Conservation (phyloP, 768 basidiomycete species). For the Boletus insuetus region DNA sequence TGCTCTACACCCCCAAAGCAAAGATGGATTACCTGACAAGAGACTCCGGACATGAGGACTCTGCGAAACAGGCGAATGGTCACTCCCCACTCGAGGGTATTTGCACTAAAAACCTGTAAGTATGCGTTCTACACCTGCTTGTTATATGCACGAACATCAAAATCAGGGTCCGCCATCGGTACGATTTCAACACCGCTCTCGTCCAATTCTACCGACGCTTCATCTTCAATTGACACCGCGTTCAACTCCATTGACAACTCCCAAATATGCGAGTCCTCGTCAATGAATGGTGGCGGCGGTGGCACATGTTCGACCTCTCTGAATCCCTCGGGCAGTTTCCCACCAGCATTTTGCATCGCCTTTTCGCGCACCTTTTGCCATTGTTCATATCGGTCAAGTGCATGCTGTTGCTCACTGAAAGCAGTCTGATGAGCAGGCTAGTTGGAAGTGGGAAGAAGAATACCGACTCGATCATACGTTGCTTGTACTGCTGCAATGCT, state of each 20-base stretch:
- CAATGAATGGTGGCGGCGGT: conserved; percentile 74
- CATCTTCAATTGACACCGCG: conserved; percentile 73
- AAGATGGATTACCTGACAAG: conserved; percentile 62
- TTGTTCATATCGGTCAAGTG: conserved; percentile 79
- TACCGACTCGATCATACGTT: conserved; percentile 78
- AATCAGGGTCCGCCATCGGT: conserved; percentile 88
- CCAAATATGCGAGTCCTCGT: conserved; percentile 83
- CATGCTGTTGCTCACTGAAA: conserved; percentile 81
- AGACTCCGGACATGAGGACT: conserved; percentile 92
- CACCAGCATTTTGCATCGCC: conserved; percentile 69
- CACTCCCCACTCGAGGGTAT: conserved; percentile 62
- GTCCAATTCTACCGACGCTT: conserved; percentile 62
- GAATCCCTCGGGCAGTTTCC: conserved; percentile 69
- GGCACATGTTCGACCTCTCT: conserved; percentile 65
- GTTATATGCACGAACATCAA: conserved; percentile 60
- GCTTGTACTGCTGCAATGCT: conserved; percentile 90
- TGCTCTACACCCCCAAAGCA: background rate
- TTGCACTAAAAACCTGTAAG: conserved; percentile 47
- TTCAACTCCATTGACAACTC: conserved; percentile 90
- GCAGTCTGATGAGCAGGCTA: background rate
- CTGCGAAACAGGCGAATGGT: conserved; percentile 54
- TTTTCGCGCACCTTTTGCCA: conserved; percentile 85
- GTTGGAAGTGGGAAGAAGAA: background rate
- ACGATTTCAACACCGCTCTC: conserved; percentile 84
- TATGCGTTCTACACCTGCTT: conserved; percentile 10